Evolutionary conservation across 441 rosid species (phyloP).

Genomic region (Adansonia rubrostipa): DNA sequence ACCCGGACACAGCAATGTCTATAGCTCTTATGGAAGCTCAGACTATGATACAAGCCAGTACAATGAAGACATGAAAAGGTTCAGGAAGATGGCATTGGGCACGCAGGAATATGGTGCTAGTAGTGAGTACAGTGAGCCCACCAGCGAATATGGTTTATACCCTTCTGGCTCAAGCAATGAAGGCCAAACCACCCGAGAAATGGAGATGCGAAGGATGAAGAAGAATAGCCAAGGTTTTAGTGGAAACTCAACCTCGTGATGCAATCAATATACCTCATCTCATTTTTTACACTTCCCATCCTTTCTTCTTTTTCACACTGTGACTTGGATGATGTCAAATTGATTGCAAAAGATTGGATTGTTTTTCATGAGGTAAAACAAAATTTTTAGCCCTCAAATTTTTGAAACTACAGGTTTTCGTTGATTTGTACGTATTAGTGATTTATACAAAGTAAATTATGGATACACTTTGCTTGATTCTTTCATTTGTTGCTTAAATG

Average conservation of each 20-base stretch:
- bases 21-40: constrained; percentile 77
- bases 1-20: constrained; percentile 76
- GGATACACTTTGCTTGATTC: constrained; percentile 37
- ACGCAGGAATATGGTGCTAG: constrained; percentile 72
- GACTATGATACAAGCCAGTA: constrained; percentile 84
- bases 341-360: constrained; percentile 31
- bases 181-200: constrained; percentile 70
- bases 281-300: constrained; percentile 37
- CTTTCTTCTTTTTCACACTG: constrained; percentile 5
- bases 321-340: constrained; percentile 20
- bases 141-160: constrained; percentile 77
- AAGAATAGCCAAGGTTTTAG: constrained; percentile 50
- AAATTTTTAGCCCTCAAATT: constrained; percentile 12
- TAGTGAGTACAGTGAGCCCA: constrained; percentile 69
- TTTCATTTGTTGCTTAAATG: constrained; percentile 36
- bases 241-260: constrained; percentile 42
- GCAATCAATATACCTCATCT: constrained; percentile 12
- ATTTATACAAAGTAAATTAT: constrained; percentile 19
- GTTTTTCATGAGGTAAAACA: constrained; percentile 30
- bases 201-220: constrained; percentile 79
- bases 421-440: constrained; percentile 36
- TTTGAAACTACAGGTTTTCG: constrained; percentile 23
- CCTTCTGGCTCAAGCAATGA: constrained; percentile 94
- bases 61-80: constrained; percentile 85
- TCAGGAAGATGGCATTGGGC: constrained; percentile 80